A percentile compares a stretch with the other conserved stretches of the same genome.
These are phyloP conservation scores for Cryptosporidium ubiquitum DNA, from an alignment of 169 alveolate genomes.

Conservation along the genomic window DNA sequence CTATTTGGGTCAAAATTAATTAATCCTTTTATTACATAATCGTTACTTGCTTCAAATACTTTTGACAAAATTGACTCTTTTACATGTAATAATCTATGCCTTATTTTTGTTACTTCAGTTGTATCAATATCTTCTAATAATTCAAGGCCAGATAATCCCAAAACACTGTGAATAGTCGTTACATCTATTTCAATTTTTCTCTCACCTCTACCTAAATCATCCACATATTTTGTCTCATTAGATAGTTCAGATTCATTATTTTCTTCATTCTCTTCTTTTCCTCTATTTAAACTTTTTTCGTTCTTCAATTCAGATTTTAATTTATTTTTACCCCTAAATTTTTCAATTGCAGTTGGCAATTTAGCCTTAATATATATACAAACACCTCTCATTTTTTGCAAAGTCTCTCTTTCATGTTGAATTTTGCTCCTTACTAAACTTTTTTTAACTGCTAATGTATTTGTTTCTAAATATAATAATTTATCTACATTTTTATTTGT, in stretches of 20 bases:
- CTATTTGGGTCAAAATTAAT: slow-evolving; percentile 57
- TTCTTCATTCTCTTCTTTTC: neutral
- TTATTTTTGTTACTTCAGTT: slow-evolving; percentile 54
- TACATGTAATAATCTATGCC: slow-evolving; percentile 51
- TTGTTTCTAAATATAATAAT: slow-evolving; percentile 28
- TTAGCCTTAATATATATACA: slow-evolving; percentile 68
- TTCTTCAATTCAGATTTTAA: neutral
- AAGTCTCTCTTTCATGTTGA: slow-evolving; percentile 47
- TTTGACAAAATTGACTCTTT: slow-evolving; percentile 51
- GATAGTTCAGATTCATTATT: neutral
- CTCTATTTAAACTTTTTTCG: neutral
- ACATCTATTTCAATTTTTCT: slow-evolving; percentile 68
- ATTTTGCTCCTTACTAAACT: slow-evolving; percentile 37
- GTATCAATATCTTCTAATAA: slow-evolving; percentile 58
- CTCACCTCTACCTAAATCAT: neutral
- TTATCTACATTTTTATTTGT: slow-evolving; percentile 56
- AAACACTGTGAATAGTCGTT: slow-evolving; percentile 55
- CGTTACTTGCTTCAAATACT: slow-evolving; percentile 32
- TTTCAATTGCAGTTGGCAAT: slow-evolving; percentile 49
- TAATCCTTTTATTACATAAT: slow-evolving; percentile 54
- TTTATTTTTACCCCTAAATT: slow-evolving; percentile 15
- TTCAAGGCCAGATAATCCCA: slow-evolving; percentile 65
- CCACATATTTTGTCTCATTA: neutral
- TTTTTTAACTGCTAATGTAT: slow-evolving; percentile 37
- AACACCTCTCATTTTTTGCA: slow-evolving; percentile 66